These are phyloP conservation scores for Entomortierella parvispora DNA, from an alignment of 192 early-diverging fungal genomes.

Conservation along the genomic window DNA sequence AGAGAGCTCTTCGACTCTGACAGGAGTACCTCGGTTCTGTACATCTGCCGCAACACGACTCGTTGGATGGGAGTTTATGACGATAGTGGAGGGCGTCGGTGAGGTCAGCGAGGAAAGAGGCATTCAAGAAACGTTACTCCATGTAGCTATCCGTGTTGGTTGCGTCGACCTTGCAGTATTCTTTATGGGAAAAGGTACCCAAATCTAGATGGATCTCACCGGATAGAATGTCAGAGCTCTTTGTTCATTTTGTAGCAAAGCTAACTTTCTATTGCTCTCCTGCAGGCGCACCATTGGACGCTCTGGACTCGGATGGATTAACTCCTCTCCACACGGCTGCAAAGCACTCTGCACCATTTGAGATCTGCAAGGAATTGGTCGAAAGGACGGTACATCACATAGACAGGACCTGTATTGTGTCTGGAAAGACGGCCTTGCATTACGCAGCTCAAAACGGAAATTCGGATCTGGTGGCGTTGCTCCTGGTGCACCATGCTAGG, in stretches of 20 bases:
- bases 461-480: slow-evolving; percentile 35
- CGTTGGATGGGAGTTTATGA: slow-evolving; percentile 53
- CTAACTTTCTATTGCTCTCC: not conserved
- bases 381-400: slow-evolving; percentile 50
- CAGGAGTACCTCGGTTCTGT: slow-evolving; percentile 35
- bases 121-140: slow-evolving; percentile 50
- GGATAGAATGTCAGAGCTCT: not conserved
- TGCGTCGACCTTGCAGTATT: slow-evolving; percentile 41
- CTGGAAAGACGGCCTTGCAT: slow-evolving; percentile 44
- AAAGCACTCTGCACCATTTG: slow-evolving; percentile 33
- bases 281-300: slow-evolving; percentile 48
- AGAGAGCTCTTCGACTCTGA: slow-evolving; percentile 38
- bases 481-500: slow-evolving; percentile 46
- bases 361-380: slow-evolving; percentile 42
- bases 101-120: slow-evolving; percentile 51
- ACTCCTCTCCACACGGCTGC: slow-evolving; percentile 54
- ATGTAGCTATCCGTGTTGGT: slow-evolving; percentile 50
- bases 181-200: slow-evolving; percentile 41
- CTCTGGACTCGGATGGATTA: slow-evolving; percentile 49
- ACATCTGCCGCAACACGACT: slow-evolving; percentile 49
- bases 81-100: slow-evolving; percentile 42
- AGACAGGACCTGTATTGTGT: slow-evolving; percentile 42
- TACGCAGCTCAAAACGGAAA: slow-evolving; percentile 48
- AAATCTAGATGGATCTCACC: not conserved
- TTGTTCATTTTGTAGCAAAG: not conserved